Conservation (phyloP, 768 basidiomycete species). For the Boletus fagicola region DNA sequence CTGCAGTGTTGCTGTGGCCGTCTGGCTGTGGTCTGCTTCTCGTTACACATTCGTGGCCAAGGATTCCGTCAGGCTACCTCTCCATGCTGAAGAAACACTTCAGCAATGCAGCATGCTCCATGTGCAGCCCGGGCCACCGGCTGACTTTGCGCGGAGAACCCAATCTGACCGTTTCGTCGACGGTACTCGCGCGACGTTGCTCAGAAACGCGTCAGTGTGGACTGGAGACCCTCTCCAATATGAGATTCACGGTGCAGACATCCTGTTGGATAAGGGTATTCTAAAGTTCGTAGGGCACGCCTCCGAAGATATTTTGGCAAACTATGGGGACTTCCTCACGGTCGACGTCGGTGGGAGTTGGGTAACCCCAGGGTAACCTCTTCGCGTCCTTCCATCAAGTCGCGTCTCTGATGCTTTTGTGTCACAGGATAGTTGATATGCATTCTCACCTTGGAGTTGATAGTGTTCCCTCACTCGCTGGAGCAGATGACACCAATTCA, state of each 20-base stretch:
- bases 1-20: constrained; percentile 13
- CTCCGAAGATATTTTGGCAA: constrained; percentile 34
- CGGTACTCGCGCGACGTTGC: constrained; percentile 38
- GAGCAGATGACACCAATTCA: constrained; percentile 63
- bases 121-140: constrained; percentile 37
- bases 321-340: constrained; percentile 45
- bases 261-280: constrained; percentile 41
- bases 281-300: constrained; percentile 42
- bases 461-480: constrained; percentile 53
- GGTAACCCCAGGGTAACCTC: constrained; percentile 64
- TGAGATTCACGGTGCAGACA: constrained; percentile 36
- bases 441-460: constrained; percentile 80
- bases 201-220: constrained; percentile 54
- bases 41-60: constrained; percentile 8
- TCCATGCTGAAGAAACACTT: constrained; percentile 31
- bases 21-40: constrained; percentile 24
- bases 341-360: constrained; percentile 64
- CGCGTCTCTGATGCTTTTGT: constrained; percentile 35
- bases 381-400: constrained; percentile 21
- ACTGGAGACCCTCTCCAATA: constrained; percentile 43
- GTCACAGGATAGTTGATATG: constrained; percentile 53
- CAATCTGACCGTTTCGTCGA: constrained; percentile 39
- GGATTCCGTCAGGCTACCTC: constrained; percentile 23
- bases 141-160: constrained; percentile 32
- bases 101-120: constrained; percentile 37